phyloP scores from a whole-genome alignment of 371 early-diverging fungal species.

The Sporodiniella umbellata region DNA sequence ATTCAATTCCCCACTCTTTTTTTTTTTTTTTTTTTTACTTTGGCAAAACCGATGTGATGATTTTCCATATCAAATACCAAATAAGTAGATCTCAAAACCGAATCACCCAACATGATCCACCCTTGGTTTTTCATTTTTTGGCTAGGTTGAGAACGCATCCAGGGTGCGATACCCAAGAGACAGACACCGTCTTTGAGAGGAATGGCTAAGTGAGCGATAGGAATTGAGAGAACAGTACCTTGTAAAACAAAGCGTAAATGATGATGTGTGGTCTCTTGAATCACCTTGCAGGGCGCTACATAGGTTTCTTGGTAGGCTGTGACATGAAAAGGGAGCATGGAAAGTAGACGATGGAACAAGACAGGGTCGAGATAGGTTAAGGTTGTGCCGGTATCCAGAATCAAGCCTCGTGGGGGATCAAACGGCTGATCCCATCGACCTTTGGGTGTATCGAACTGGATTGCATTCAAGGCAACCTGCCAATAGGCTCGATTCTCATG shows the following conservation, averaged over 20 bases:
- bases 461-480: conserved; percentile 5
- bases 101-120: conserved; percentile 40
- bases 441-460: background rate
- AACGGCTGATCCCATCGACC: conserved; percentile 1
- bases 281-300: conserved; percentile 25
- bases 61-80: conserved; percentile 46
- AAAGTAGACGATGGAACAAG: conserved; percentile 4
- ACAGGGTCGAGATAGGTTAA: conserved; percentile 11
- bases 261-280: background rate
- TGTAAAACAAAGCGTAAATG: conserved; percentile 4
- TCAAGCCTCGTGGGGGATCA: conserved; percentile 18
- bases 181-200: conserved; percentile 28
- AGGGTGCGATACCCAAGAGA: conserved; percentile 46
- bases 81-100: conserved; percentile 40
- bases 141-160: conserved; percentile 17
- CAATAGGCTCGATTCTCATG: conserved; percentile 1
- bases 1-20: too few relatives aligned
- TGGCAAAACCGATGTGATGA: conserved; percentile 38
- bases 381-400: conserved; percentile 20
- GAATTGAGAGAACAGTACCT: conserved; percentile 6
- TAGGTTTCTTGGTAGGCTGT: conserved; percentile 27
- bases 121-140: conserved; percentile 18
- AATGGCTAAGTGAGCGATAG: conserved; percentile 23
- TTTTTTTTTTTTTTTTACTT: conserved; percentile 5
- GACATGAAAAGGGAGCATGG: conserved; percentile 14